Evolutionary conservation across 140 eudicot species (phyloP), one percentile per base, ranked within the genome.

Genomic region (Eryngium alpinum): DNA sequence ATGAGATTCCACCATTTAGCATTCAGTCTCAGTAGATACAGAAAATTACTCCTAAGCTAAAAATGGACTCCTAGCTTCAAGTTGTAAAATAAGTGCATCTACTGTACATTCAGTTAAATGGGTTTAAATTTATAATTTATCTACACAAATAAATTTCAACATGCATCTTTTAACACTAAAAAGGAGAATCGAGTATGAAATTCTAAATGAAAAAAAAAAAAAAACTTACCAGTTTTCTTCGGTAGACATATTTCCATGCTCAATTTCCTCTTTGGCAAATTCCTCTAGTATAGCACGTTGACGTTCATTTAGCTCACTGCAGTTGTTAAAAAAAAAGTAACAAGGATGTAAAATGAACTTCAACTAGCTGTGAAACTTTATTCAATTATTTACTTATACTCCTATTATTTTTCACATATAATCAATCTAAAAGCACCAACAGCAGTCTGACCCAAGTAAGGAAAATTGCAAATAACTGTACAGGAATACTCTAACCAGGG

Each of bases 281-380:
- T 93, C 97, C 81, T 93, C 97, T n/a, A 93, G 86, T 84, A 93
- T 89, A 77, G 91, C 92, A 82, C 91, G 97, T 81, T 93, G 97
- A 11, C 90, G 89, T 78, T 91, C 97, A 83, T 83, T 91, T 53
- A 93, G 88, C 57, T 78, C 87, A 79, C 96, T 93, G 89, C 76
- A 57, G 78, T 79, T 75, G 72, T 12, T 31, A 17, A 32, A 84
- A 38, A 71, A 78, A 57, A 52, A 73, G 43, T 50, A 32, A 73
- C 72, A 83, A 21, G 19, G 18, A 60, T 3, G 83, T 67, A 74
- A 43, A 56, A 50, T 63, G 13, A 13, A 56, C 51, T 81, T 34
- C 69, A 32, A 24, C 72, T 65, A 65, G 34, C 4, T 25, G 34
- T 65, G 32, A 65, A 65, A 29, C 72, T 65, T 17, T 24, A 65